Base-by-base conservation (phyloP, 2,329 filamentous ascomycete species). In the Fusarium sp. region DNA sequence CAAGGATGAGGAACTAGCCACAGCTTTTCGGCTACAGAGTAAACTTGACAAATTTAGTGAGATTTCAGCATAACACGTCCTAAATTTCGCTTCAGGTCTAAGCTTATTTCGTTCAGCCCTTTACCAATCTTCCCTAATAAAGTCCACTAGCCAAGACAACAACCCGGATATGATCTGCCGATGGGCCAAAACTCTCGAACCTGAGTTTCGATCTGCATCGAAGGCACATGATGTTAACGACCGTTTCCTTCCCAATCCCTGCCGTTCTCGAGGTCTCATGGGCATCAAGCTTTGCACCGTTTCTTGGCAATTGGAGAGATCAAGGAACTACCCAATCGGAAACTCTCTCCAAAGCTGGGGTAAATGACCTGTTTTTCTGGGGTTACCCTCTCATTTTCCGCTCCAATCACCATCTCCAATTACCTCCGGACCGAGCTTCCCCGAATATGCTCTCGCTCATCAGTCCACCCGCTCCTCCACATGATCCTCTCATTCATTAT, bases 321-420 rank as follows among this genome's bases (percentile, higher is more conserved):
- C 14, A 53, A 57, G 44, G 13, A 45, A 40, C 6, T 22, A 28
- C 22, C 67, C 67, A 70, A 70, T 70, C 26, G 43, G 28, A 26
- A 17, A 6, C 2, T 4, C 28, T 0, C 6, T 15, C 11, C 3
- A 31, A 58, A 69, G 57, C 66, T 67, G 53, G 67, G 67, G 57
- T 57, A 50, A 51, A 21, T 21, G 4, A 21, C 17, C 7, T 24
- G 10, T 62, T 36, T 24, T 39, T 36, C 26, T 26, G 42, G 40
- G 34, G 40, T 28, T 13, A 10, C n/a, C 6, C 17, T 22, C 22
- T 38, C 17, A 28, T 50, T 33, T 70, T 26, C 67, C 67, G 67
- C 67, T 34, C 67, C 67, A 70, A 70, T 70, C 64, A 45, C 19
- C 2, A 21, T 7, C 21, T 9, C 10, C 39, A 57, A 40, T 67